phyloP scores from a whole-genome alignment of 768 basidiomycete genomes.

The Lyophyllum atratum region DNA sequence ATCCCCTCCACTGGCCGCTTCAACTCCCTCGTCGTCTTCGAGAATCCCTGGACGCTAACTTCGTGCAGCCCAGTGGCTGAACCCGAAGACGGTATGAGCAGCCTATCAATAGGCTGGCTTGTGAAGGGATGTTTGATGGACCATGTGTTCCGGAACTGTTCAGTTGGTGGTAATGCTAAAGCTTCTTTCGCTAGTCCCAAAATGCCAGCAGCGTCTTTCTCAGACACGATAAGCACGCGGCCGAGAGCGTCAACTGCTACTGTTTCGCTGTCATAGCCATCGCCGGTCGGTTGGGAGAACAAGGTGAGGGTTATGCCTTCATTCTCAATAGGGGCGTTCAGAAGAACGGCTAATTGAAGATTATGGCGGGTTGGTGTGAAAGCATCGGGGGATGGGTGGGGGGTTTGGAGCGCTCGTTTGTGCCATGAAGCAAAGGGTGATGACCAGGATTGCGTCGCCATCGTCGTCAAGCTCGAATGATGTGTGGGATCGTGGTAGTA shows the following conservation, averaged over 20 bases:
- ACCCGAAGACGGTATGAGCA: conserved; percentile 23
- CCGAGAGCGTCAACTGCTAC: conserved; percentile 35
- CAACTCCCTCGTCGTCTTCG: conserved; percentile 28
- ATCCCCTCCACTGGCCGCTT: conserved; percentile 26
- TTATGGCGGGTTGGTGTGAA: conserved; percentile 28
- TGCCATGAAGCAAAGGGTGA: conserved; percentile 31
- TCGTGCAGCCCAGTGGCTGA: conserved; percentile 23
- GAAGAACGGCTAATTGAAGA: conserved; percentile 32
- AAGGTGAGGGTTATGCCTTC: conserved; percentile 39
- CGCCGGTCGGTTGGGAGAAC: conserved; percentile 21
- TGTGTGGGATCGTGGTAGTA: not conserved
- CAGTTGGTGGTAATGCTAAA: conserved; percentile 26
- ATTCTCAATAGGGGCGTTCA: conserved; percentile 33
- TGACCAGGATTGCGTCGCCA: conserved; percentile 14
- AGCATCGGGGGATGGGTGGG: conserved; percentile 23
- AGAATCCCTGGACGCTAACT: conserved; percentile 37
- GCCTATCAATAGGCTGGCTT: conserved; percentile 34
- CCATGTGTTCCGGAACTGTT: conserved; percentile 36
- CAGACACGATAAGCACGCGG: conserved; percentile 23
- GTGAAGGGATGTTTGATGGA: conserved; percentile 30
- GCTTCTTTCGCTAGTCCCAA: conserved; percentile 22
- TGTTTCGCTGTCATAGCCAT: conserved; percentile 10
- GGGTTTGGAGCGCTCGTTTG: conserved; percentile 20
- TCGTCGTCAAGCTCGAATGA: not conserved
- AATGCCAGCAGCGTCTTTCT: conserved; percentile 29